These are phyloP conservation scores for Zygotorulaspora chibaensis DNA, from an alignment of 805 yeast species.

Conservation along the genomic window DNA sequence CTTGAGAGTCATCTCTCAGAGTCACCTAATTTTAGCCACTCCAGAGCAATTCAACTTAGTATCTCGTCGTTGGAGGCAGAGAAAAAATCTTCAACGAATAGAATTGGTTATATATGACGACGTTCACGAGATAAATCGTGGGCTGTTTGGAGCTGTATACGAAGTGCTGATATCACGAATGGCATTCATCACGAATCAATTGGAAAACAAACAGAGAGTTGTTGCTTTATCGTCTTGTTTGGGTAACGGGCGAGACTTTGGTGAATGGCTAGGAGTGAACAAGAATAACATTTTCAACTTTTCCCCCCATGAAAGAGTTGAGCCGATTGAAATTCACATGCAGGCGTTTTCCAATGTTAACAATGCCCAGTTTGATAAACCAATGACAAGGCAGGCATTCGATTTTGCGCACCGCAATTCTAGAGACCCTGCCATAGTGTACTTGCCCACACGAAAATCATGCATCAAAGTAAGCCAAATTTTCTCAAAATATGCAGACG, in stretches of 20 bases:
- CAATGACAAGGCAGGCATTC: constrained; percentile 50
- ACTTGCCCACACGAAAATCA: constrained; percentile 52
- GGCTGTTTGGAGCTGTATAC: constrained; percentile 54
- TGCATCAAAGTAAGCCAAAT: constrained; percentile 51
- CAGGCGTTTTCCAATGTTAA: constrained; percentile 43
- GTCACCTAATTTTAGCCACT: constrained; percentile 71
- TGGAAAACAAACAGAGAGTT: constrained; percentile 55
- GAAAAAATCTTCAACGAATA: constrained; percentile 63
- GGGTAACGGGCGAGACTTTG: constrained; percentile 71
- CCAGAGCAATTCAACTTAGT: constrained; percentile 72
- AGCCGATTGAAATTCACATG: constrained; percentile 55
- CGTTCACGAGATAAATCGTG: constrained; percentile 59
- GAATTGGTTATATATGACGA: constrained; percentile 72
- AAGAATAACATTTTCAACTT: constrained; percentile 64
- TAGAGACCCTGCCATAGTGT: constrained; percentile 44
- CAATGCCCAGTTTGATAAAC: constrained; percentile 37
- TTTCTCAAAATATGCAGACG: constrained; percentile 38
- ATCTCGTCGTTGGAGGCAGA: constrained; percentile 78
- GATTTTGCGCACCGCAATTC: constrained; percentile 37
- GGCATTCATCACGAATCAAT: constrained; percentile 62
- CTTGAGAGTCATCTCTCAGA: constrained; percentile 48
- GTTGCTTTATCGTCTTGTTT: constrained; percentile 69
- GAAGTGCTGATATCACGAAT: constrained; percentile 70
- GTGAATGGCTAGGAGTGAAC: constrained; percentile 79
- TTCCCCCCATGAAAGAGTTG: constrained; percentile 54